Conservation (phyloP, 441 rosid genomes). For the Populus hybrid region DNA sequence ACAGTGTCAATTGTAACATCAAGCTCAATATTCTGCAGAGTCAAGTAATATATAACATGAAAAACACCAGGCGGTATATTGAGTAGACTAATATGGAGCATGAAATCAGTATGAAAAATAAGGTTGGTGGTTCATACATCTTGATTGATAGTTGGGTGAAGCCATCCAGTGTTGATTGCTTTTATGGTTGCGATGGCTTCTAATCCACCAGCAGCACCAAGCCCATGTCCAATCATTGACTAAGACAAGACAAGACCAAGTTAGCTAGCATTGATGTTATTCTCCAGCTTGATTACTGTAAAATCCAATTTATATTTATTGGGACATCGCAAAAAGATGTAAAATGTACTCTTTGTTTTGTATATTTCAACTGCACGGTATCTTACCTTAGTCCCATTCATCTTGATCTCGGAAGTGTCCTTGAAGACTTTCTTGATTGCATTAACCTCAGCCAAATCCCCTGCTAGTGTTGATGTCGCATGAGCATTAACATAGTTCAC, state of each 20-base stretch:
- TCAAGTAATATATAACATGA: background rate
- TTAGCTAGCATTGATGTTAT: background rate
- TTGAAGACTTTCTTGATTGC: slow-evolving; percentile 63
- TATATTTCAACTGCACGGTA: background rate
- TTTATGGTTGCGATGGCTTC: slow-evolving; percentile 66
- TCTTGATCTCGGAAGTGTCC: slow-evolving; percentile 65
- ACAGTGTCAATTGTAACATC: slow-evolving; percentile 60
- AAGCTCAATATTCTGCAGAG: slow-evolving; percentile 48
- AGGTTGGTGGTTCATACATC: slow-evolving; percentile 32
- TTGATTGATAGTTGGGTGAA: slow-evolving; percentile 73
- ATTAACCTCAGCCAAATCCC: slow-evolving; percentile 69
- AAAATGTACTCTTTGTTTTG: too few species aligned
- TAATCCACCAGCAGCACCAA: slow-evolving; percentile 67
- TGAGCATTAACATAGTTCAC: slow-evolving; percentile 72
- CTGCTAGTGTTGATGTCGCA: slow-evolving; percentile 72
- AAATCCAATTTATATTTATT: background rate
- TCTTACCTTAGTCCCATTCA: slow-evolving; percentile 69
- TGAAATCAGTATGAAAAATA: background rate
- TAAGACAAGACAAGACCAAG: slow-evolving; percentile 3
- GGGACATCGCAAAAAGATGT: background rate
- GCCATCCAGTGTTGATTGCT: slow-evolving; percentile 74
- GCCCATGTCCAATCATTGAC: slow-evolving; percentile 72
- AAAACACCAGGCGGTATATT: background rate
- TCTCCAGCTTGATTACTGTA: background rate
- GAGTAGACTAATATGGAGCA: background rate